Evolutionary conservation across 2,329 filamentous ascomycete genomes (phyloP).

Genomic region (Nemania serpens): DNA sequence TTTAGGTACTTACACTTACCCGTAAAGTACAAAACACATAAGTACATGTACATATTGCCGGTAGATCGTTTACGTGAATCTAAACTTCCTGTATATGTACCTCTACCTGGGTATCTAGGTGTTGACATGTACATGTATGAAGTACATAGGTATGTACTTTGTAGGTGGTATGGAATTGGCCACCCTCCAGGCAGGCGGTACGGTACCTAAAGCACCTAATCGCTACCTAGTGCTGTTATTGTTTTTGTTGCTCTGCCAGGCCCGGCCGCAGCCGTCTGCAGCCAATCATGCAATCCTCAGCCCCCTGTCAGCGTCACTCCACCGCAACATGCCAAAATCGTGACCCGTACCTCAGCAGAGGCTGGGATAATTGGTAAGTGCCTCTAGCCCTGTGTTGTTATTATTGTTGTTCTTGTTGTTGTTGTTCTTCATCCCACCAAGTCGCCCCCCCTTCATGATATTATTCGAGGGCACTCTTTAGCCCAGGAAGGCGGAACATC

Average conservation of each 20-base stretch:
- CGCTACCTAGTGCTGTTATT: slow-evolving; percentile 37
- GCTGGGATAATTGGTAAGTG: slow-evolving; percentile 29
- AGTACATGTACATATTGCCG: no score
- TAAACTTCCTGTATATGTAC: no score
- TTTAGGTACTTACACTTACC: no score
- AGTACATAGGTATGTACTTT: no score
- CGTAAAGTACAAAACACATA: no score
- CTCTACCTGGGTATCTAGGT: no score
- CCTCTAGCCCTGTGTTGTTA: slow-evolving; percentile 24
- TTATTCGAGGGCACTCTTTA: slow-evolving; percentile 28
- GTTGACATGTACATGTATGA: no score
- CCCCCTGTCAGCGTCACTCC: slow-evolving; percentile 36
- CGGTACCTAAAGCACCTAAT: slow-evolving; percentile 2
- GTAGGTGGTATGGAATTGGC: no score
- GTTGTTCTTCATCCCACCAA: slow-evolving; percentile 29
- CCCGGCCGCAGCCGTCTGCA: slow-evolving; percentile 31
- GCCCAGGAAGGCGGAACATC: slow-evolving; percentile 32
- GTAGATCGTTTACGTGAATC: no score
- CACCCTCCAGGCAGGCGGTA: no score
- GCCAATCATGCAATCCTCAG: slow-evolving; percentile 44
- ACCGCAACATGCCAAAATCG: slow-evolving; percentile 49
- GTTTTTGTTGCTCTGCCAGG: slow-evolving; percentile 44
- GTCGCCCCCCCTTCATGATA: slow-evolving; percentile 31
- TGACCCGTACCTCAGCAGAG: slow-evolving; percentile 35
- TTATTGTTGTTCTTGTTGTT: slow-evolving; percentile 25